A percentile compares a stretch with the other conserved stretches of the same genome.
Conservation (phyloP, 2,329 filamentous ascomycete genomes). For the Aspergillus candidus region DNA sequence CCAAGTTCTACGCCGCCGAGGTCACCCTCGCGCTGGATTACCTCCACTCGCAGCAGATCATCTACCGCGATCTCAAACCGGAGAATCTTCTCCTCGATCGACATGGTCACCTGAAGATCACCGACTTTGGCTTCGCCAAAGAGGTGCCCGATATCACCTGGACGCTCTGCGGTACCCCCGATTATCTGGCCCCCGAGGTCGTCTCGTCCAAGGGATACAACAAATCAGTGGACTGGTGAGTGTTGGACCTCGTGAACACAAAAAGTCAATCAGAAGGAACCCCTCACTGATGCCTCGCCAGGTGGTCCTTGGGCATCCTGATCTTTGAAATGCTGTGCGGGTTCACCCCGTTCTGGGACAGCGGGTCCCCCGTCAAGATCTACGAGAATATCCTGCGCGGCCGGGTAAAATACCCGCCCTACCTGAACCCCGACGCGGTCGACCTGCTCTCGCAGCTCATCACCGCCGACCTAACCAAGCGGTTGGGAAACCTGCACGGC, state of each 20-base stretch:
- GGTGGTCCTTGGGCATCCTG: constrained; percentile 97
- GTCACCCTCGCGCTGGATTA: constrained; percentile 95
- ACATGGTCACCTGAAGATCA: constrained; percentile 93
- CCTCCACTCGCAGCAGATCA: constrained; percentile 88
- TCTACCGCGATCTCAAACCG: constrained; percentile 94
- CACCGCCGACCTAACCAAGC: constrained; percentile 89
- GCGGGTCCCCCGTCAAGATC: constrained; percentile 95
- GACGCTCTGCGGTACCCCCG: constrained; percentile 95
- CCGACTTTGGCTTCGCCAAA: constrained; percentile 98
- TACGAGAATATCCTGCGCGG: constrained; percentile 98
- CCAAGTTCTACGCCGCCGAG: constrained; percentile 98
- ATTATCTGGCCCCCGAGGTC: constrained; percentile 95
- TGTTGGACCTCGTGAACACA: constrained; percentile 11
- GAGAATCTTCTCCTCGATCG: constrained; percentile 88
- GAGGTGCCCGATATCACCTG: constrained; percentile 98
- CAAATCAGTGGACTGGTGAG: constrained; percentile 97
- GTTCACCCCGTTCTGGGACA: constrained; percentile 98
- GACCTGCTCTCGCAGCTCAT: constrained; percentile 89
- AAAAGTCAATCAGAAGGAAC: neutral
- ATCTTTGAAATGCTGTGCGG: constrained; percentile 99
- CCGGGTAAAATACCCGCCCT: constrained; percentile 91
- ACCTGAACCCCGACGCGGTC: constrained; percentile 90
- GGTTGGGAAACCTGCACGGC: constrained; percentile 86
- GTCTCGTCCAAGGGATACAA: constrained; percentile 99
- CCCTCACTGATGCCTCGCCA: constrained; percentile 32